Evolutionary conservation across 2,329 filamentous ascomycete species (phyloP).

Genomic region (Fonsecaea multimorphosa): DNA sequence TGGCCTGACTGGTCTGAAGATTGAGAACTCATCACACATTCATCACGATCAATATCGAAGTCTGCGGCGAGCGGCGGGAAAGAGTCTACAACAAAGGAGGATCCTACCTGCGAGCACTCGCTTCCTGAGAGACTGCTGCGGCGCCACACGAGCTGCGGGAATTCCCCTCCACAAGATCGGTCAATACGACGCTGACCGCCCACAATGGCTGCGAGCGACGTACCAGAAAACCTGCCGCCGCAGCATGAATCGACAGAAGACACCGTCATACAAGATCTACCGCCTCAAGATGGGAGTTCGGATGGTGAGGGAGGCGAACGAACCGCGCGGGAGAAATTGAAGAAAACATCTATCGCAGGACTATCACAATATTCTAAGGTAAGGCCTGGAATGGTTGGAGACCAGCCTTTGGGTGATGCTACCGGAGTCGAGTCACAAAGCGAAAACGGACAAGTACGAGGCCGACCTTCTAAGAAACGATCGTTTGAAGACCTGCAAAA

Average conservation of each 20-base stretch:
- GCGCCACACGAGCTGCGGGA: neutral
- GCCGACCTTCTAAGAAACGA: conserved; percentile 47
- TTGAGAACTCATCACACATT: neutral
- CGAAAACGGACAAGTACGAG: conserved; percentile 41
- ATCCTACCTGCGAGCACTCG: neutral
- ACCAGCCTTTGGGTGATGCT: conserved; percentile 42
- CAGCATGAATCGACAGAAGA: conserved; percentile 16
- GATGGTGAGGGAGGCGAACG: conserved; percentile 55
- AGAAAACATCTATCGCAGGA: conserved; percentile 65
- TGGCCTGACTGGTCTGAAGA: neutral
- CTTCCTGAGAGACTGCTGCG: neutral
- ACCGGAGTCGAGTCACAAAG: conserved; percentile 36
- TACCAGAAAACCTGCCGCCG: neutral
- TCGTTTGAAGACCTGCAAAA: conserved; percentile 51
- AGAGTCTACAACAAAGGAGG: neutral
- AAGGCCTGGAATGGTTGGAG: conserved; percentile 34
- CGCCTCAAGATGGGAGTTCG: conserved; percentile 32
- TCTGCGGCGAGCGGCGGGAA: neutral
- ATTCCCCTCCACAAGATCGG: neutral
- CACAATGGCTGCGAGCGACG: conserved; percentile 27
- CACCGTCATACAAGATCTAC: conserved; percentile 25
- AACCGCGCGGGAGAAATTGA: conserved; percentile 65
- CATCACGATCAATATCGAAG: neutral
- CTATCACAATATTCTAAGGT: conserved; percentile 33
- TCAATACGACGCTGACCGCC: neutral